Base-by-base conservation (phyloP, 2,329 filamentous ascomycete genomes). In the Sarocladium kiliense region DNA sequence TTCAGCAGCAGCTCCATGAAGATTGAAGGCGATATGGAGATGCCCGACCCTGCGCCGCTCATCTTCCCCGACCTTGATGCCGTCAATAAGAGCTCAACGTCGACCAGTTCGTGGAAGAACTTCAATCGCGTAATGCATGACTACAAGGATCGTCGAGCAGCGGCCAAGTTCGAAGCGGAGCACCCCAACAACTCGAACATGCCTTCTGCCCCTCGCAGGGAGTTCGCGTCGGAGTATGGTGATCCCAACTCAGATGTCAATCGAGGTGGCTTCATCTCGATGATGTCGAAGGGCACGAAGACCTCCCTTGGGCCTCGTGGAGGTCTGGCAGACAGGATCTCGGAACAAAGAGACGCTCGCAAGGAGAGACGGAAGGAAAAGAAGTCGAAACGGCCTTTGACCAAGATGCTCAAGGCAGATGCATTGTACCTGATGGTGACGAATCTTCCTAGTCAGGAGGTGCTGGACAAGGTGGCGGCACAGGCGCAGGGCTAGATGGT, bases 371-470 rank as follows among this genome's bases (percentile, higher is more conserved):
- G 53, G 2, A 54, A 54, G 37, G 36, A 44, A 23, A 42, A 42
- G 37, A 54, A 44, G 36, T 41, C 36, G 2, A 44, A 45, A 25
- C 25, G 34, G n/a, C 53, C 53, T 2, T n/a, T 54, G 36, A 12
- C 6, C 6, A 54, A 54, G 37, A 30, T 54, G 36, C 18, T 54
- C 32, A 54, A 44, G 36, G 37, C 53, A 11, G 23, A 54, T 32
- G 53, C 53, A 30, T 25, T 54, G 34, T 54, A 54, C 32, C 12
- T 54, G 21, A 54, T 54, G 53, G 53, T 54, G 2, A 54, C 53
- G 16, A 54, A 54, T 32, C 36, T 54, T 6, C 53, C 53, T n/a
- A 41, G 34, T 27, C 51, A 54, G 25, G 51, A 42, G 51, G 25
- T 27, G 21, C 16, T 54, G 19, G 23, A 54, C 14, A 39, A 19